Conservation (phyloP, 1,284 basidiomycete species). For the Fomitopsis pinicola region DNA sequence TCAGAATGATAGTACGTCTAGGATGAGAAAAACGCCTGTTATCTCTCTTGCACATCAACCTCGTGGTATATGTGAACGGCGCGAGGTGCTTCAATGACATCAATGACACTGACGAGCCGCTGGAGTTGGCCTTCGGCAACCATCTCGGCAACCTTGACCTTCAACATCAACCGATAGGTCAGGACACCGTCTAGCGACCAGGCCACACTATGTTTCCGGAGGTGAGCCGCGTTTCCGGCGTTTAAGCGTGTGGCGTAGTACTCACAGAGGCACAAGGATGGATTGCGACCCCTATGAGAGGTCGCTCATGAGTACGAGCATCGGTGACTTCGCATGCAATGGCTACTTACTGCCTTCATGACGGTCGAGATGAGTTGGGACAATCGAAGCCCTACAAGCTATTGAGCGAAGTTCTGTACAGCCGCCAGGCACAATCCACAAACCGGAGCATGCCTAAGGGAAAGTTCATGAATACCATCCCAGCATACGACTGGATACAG, state of each 20-base stretch:
- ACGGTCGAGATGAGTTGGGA: background rate
- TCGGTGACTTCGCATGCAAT: too few relatives aligned
- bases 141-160: background rate
- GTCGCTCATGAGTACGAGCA: too few relatives aligned
- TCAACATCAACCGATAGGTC: background rate
- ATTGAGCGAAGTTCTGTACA: background rate
- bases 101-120: background rate
- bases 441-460: background rate
- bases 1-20: background rate
- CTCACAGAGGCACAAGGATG: background rate
- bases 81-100: background rate
- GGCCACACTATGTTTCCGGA: background rate
- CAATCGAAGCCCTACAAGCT: background rate
- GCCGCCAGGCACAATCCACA: background rate
- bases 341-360: background rate
- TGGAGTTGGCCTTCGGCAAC: background rate
- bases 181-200: background rate
- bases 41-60: background rate
- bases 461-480: background rate
- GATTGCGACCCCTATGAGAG: background rate
- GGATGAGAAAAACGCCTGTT: background rate
- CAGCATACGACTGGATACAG: too few relatives aligned
- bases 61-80: background rate
- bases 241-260: background rate
- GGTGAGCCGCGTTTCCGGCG: background rate